Base-by-base conservation (phyloP, 352 stramenopile genomes). In the Phytopythium chamaehyphon region DNA sequence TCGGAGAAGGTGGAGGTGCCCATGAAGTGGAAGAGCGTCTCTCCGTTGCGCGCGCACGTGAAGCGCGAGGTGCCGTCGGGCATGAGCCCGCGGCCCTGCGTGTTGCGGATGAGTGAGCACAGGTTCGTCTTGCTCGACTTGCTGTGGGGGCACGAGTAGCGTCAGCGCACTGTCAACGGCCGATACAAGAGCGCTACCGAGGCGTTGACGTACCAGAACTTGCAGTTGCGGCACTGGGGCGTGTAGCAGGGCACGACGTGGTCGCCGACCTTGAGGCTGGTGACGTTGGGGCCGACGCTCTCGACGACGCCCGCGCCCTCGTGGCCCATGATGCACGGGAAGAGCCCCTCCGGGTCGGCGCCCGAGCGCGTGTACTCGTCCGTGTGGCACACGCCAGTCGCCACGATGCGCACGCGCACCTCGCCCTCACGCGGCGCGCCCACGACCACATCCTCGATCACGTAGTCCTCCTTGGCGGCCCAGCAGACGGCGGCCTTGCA, bases 201-300 rank as follows among this genome's bases (percentile, higher is more conserved):
- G n/a, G n/a, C n/a, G n/a, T n/a, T n/a, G n/a, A 68, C 68, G 44
- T 45, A 83, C 71, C 83, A 93, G 59, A 93, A 93, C 64, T 93
- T 93, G 74, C 83, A 93, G 44, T 90, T 90, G 65, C 80, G 80
- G 76, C 85, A 96, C 62, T 96, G 79, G 47, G 88, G 87, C 49
- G 87, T 97, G 72, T 98, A 99, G 77, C 92, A 98, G 35, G 96
- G 96, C 64, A 99, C 95, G 33, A 98, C 93, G 61, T 98, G 79
- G 67, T 94, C 84, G 45, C 84, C 84, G 39, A 90, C 82, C 66
- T 94, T 83, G 49, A 94, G 39, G 22, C 68, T 78, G 9, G 80
- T 94, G 39, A 94, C 84, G 39, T 88, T 71, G 10, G 71, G 68
- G 3, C 83, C 84, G 7, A 93, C 80, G 57, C 82, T 93, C 57